These are phyloP conservation scores for Acorus gramineus DNA, from an alignment of 106 monocot genomes.

Conservation along the genomic window DNA sequence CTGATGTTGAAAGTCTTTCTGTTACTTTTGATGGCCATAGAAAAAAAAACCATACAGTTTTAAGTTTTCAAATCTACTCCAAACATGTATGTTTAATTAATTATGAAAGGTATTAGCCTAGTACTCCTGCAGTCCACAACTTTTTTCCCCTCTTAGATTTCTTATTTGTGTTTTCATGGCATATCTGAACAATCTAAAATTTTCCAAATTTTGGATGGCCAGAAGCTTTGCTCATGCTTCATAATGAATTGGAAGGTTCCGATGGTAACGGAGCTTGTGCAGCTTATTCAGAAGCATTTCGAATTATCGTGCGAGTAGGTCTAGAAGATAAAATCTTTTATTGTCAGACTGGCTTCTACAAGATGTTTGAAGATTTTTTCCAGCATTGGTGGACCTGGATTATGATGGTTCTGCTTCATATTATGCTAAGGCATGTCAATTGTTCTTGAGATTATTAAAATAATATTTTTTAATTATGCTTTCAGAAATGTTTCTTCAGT, in stretches of 20 bases:
- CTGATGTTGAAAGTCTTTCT: no score
- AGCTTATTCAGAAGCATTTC: conserved; percentile 83
- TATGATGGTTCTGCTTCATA: conserved; percentile 62
- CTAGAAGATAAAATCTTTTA: conserved; percentile 66
- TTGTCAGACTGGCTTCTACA: conserved; percentile 78
- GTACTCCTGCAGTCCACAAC: background rate
- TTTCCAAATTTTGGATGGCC: conserved; percentile 88
- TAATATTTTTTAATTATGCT: background rate
- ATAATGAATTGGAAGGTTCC: conserved; percentile 84
- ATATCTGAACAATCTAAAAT: background rate
- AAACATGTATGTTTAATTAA: background rate
- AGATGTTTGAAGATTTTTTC: conserved; percentile 88
- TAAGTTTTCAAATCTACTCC: no score
- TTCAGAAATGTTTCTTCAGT: background rate
- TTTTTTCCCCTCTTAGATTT: conserved; percentile 3
- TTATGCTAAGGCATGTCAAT: conserved; percentile 59
- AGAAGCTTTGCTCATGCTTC: conserved; percentile 89
- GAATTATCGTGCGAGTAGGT: conserved; percentile 66
- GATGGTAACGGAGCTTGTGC: conserved; percentile 50
- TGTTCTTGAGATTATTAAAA: background rate
- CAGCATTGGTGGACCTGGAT: conserved; percentile 67
- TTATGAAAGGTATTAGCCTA: background rate
- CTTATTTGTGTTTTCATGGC: background rate
- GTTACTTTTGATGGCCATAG: no score
- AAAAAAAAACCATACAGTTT: no score